Evolutionary conservation across 768 basidiomycete species (phyloP).

Genomic region (Cubamyces sp.): DNA sequence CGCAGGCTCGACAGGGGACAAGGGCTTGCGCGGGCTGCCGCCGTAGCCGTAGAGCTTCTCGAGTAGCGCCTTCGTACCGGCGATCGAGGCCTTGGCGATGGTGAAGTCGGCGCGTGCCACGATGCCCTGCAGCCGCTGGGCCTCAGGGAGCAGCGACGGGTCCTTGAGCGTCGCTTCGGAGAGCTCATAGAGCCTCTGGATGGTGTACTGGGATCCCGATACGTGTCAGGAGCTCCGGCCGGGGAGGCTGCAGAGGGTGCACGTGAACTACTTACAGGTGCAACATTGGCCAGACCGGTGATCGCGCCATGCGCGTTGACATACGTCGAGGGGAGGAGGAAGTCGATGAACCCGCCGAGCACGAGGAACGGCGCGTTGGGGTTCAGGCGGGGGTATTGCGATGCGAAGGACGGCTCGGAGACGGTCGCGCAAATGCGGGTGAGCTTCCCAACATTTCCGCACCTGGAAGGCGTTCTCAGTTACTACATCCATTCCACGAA

Average conservation of each 20-base stretch:
- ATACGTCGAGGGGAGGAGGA: conserved; percentile 72
- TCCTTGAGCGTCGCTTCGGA: conserved; percentile 59
- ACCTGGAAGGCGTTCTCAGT: conserved; percentile 48
- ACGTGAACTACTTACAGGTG: conserved; percentile 59
- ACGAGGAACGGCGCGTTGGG: conserved; percentile 75
- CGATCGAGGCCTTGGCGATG: conserved; percentile 73
- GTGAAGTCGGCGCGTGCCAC: conserved; percentile 81
- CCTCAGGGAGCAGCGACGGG: conserved; percentile 62
- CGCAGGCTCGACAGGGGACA: conserved; percentile 62
- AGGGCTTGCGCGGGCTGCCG: conserved; percentile 76
- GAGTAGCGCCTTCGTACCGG: conserved; percentile 83
- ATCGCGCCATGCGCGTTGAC: conserved; percentile 87
- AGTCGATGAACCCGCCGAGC: conserved; percentile 85
- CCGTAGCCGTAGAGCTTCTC: conserved; percentile 82
- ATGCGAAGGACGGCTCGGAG: conserved; percentile 56
- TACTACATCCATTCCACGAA: neutral
- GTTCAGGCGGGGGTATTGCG: conserved; percentile 69
- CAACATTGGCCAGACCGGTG: conserved; percentile 85
- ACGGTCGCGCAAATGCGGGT: conserved; percentile 79
- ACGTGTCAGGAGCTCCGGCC: neutral
- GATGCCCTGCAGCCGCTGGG: conserved; percentile 77
- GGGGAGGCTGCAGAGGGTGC: neutral
- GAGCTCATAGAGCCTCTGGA: conserved; percentile 65
- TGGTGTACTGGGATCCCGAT: conserved; percentile 49
- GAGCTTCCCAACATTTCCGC: conserved; percentile 91